Base-by-base conservation (phyloP, 352 stramenopile genomes). In the Globisporangium acanthophoron region DNA sequence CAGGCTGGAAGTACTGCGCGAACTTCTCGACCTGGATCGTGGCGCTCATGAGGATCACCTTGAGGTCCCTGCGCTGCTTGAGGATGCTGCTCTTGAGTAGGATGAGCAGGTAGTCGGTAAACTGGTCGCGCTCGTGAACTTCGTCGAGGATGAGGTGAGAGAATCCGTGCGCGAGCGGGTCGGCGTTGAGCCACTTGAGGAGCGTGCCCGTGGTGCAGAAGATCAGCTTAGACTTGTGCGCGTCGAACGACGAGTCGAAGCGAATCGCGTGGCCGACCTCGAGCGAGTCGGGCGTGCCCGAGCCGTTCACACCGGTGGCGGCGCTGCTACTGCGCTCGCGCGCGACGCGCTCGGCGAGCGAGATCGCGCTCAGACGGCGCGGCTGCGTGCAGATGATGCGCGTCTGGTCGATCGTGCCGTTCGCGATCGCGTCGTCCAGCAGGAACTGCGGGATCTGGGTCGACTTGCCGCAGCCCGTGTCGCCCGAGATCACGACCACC, bases 141-240 rank as follows among this genome's bases (percentile, higher is more conserved):
- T 99, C 95, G 62, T 99, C 94, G 31, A 99, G 83, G 51, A 99
- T 96, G 40, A 99, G 73, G 57, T 98, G 88, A 5, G 88, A 97
- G 61, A 95, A 97, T 16, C 92, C 86, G 3, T 52, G 64, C 0
- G 94, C 74, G 27, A 83, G 67, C 11, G 84, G 76, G 56, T 96
- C 91, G 54, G 71, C 74, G 47, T 82, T 81, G 29, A 96, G 76
- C 79, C 80, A 94, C 52, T 91, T 89, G 1, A 97, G 67, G 39
- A 97, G 70, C 58, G 80, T 91, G n/a, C 85, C 97, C 5, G 96
- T 99, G n/a, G 97, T 99, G 65, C 92, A 98, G 70, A 99, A 99
- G 31, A 99, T 85, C 9, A 99, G 76, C 24, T 96, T 87, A 39
- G 95, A 98, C 40, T 85, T 69, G 29, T 87, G 55, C 7, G 76